phyloP scores from a whole-genome alignment of 352 stramenopile genomes.

The Thraustochytrium striatum region DNA sequence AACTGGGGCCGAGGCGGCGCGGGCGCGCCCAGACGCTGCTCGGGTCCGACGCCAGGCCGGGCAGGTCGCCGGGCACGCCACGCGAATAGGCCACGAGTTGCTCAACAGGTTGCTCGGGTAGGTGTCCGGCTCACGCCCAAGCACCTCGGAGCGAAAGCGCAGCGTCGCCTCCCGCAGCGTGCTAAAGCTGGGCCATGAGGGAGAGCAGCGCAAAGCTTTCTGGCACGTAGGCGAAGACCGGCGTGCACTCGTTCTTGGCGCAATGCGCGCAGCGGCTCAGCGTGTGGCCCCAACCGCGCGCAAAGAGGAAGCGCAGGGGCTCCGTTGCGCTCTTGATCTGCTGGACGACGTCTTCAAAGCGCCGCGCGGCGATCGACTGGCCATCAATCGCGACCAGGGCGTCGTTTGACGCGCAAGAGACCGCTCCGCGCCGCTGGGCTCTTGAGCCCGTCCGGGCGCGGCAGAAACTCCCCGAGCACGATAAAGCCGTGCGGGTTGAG shows the following conservation, averaged over 20 bases:
- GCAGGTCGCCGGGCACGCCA: not conserved
- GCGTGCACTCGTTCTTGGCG: constrained; percentile 29
- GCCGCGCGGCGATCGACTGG: constrained; percentile 1
- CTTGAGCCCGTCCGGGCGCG: constrained; percentile 17
- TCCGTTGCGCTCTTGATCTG: not conserved
- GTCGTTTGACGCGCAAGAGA: not conserved
- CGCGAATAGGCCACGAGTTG: not conserved
- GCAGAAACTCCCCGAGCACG: not conserved
- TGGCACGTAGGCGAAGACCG: constrained; percentile 23
- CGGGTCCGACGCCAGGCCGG: no score
- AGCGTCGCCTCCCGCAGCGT: not conserved
- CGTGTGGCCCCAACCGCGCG: not conserved
- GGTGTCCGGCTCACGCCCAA: not conserved
- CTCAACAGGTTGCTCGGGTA: not conserved
- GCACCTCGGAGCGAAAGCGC: no score
- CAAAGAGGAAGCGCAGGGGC: constrained; percentile 29
- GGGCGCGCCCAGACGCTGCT: no score
- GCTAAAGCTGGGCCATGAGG: not conserved
- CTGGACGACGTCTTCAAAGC: constrained; percentile 4
- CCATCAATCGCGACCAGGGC: constrained; percentile 5
- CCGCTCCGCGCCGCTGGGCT: not conserved
- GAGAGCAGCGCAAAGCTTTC: constrained; percentile 1
- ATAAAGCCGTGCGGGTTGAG: constrained; percentile 22
- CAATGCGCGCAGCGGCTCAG: constrained; percentile 1
- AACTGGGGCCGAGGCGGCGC: not conserved